These are phyloP conservation scores for Fereydounia khargensis DNA, from an alignment of 1,284 basidiomycete species.

Conservation along the genomic window DNA sequence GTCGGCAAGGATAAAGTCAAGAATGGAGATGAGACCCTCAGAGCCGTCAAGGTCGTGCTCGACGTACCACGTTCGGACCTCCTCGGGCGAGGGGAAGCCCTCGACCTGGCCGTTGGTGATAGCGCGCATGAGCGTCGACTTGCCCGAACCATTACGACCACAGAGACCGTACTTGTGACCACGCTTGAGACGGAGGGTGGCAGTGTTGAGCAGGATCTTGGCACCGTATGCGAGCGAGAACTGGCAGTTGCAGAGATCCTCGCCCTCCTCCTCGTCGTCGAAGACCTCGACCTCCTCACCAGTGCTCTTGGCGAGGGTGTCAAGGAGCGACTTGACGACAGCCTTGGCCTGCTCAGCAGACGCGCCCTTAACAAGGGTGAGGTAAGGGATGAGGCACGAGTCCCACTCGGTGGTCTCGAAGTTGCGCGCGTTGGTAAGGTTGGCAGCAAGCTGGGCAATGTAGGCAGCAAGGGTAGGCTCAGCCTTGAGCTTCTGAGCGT, in stretches of 20 bases:
- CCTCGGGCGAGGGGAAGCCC: slow-evolving; percentile 57
- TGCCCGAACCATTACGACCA: slow-evolving; percentile 57
- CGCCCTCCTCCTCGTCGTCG: slow-evolving; percentile 58
- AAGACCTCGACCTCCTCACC: slow-evolving; percentile 57
- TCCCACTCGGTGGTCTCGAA: slow-evolving; percentile 57
- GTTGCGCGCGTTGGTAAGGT: slow-evolving; percentile 56
- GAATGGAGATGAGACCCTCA: slow-evolving; percentile 54
- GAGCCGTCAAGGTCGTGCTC: slow-evolving; percentile 58
- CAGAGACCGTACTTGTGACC: slow-evolving; percentile 58
- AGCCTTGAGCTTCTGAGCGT: slow-evolving; percentile 39
- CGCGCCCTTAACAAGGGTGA: slow-evolving; percentile 52
- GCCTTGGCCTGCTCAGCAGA: slow-evolving; percentile 43
- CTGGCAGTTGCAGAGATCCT: slow-evolving; percentile 58
- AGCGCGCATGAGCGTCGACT: slow-evolving; percentile 58
- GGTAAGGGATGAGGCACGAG: slow-evolving; percentile 48
- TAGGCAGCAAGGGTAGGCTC: slow-evolving; percentile 41
- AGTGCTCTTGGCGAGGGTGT: slow-evolving; percentile 50
- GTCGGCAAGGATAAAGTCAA: slow-evolving; percentile 56
- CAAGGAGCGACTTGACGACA: slow-evolving; percentile 42
- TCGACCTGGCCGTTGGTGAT: slow-evolving; percentile 58
- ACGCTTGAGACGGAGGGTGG: slow-evolving; percentile 57
- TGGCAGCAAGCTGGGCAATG: slow-evolving; percentile 52
- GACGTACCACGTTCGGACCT: slow-evolving; percentile 58
- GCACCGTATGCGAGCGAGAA: slow-evolving; percentile 59
- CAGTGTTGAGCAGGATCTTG: slow-evolving; percentile 58